Conservation (phyloP, 1,284 basidiomycete species). For the Cryptococcus hybrid region DNA sequence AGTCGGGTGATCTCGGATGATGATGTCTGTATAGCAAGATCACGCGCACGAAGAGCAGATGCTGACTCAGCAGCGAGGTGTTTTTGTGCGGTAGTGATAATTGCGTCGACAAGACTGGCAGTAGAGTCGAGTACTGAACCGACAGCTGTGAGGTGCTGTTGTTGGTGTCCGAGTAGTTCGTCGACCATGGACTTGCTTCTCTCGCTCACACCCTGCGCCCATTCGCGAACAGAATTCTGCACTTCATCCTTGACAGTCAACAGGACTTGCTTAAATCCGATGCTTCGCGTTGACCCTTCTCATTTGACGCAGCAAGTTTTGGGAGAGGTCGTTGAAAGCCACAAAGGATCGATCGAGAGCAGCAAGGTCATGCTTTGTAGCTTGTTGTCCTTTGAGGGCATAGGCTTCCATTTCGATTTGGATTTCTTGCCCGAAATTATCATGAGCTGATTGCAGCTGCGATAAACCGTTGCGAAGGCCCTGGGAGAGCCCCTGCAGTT, state of each 20-base stretch:
- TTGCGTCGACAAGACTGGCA: constrained; percentile 57
- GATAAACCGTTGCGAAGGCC: constrained; percentile 62
- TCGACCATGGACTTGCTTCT: constrained; percentile 36
- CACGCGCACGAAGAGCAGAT: constrained; percentile 56
- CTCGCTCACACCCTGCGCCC: constrained; percentile 32
- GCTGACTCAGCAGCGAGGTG: constrained; percentile 61
- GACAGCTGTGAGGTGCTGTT: constrained; percentile 43
- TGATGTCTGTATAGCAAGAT: constrained; percentile 57
- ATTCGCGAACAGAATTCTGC: constrained; percentile 38
- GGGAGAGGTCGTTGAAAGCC: constrained; percentile 62
- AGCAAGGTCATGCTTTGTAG: constrained; percentile 27
- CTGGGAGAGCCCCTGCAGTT: constrained; percentile 61
- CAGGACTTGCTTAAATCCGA: constrained; percentile 48
- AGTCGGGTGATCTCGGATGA: constrained; percentile 65
- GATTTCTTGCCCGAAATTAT: constrained; percentile 53
- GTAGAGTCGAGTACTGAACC: constrained; percentile 42
- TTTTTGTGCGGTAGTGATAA: constrained; percentile 60
- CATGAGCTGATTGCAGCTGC: constrained; percentile 53
- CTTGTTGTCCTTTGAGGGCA: constrained; percentile 56
- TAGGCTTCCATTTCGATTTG: constrained; percentile 60
- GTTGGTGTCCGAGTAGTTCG: constrained; percentile 42
- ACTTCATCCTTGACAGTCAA: constrained; percentile 33
- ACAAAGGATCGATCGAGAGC: constrained; percentile 53
- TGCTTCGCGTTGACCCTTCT: constrained; percentile 56
- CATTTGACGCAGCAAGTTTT: constrained; percentile 60